Conservation (phyloP, 495 filamentous ascomycete genomes). For the Neurospora discreta region DNA sequence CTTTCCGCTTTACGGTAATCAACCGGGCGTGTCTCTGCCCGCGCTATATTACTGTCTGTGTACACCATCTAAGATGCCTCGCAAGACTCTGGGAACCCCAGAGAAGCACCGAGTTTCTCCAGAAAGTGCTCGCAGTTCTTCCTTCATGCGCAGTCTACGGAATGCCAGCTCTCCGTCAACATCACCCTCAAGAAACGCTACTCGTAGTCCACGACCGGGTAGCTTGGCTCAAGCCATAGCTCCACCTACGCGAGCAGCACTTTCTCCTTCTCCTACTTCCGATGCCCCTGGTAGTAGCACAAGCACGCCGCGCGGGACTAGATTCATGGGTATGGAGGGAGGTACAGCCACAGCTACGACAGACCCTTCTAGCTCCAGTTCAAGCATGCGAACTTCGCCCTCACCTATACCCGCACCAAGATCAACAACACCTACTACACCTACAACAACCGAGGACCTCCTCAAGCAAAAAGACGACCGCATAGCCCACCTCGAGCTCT, state of each 20-base stretch:
- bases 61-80: background rate
- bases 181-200: background rate
- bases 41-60: background rate
- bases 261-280: background rate
- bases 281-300: background rate
- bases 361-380: background rate
- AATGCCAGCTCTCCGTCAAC: background rate
- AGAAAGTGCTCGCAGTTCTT: background rate
- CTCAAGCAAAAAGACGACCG: constrained; percentile 29
- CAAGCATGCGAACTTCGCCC: background rate
- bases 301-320: background rate
- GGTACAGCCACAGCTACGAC: background rate
- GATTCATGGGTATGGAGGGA: background rate
- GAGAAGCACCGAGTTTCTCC: background rate
- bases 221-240: background rate
- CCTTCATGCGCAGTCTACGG: background rate
- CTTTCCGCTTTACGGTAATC: background rate
- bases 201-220: background rate
- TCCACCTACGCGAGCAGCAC: background rate
- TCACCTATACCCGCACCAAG: background rate
- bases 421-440: background rate
- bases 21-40: background rate
- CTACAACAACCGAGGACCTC: constrained; percentile 12
- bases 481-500: constrained; percentile 31
- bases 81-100: background rate